Base-by-base conservation (phyloP, 768 basidiomycete genomes). In the Pleurotus pulmonarius region DNA sequence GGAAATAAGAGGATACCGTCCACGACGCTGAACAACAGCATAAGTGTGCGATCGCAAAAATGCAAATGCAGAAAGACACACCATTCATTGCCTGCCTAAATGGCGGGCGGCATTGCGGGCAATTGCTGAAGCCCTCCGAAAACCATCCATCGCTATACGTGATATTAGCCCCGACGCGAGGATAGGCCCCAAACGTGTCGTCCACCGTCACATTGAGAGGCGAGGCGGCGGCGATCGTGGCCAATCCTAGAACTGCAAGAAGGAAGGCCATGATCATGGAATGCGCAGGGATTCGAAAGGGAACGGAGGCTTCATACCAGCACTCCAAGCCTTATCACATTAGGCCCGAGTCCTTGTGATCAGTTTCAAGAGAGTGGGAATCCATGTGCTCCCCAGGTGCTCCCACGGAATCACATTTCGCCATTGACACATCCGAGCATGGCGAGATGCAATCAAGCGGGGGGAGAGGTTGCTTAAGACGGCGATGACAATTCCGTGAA, bases 131-230 rank as follows among this genome's bases (percentile, higher is more conserved):
- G 5, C 51, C 51, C 4, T 41, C 20, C 18, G 12, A 37, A 18
- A 53, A 39, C 51, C 51, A 53, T 13, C 51, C 51, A 9, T 53
- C 51, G 51, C 51, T 53, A 24, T 53, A 53, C 12, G 51, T 24
- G n/a, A 53, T 53, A n/a, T 53, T 53, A 8, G 16, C 16, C 18
- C 39, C 48, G 24, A 26, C 38, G n/a, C 48, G 15, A n/a, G 48
- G 24, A 15, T 34, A 34, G 16, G 51, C 24, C 12, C 51, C 51
- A n/a, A 53, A 24, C 18, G 34, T 34, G n/a, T 53, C 51, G 39
- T 53, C 51, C 5, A 53, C 51, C 2, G 51, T 53, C n/a, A 53
- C 39, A 53, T 53, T 53, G 51, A 53, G 41, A 11, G 51, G 39
- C 13, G 37, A 18, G 12, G 51, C 51, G 26, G 9, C n/a, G 15